Evolutionary conservation across 2,329 filamentous ascomycete species (phyloP), one percentile per base, ranked within the genome.

Genomic region (Xylaria sp.): DNA sequence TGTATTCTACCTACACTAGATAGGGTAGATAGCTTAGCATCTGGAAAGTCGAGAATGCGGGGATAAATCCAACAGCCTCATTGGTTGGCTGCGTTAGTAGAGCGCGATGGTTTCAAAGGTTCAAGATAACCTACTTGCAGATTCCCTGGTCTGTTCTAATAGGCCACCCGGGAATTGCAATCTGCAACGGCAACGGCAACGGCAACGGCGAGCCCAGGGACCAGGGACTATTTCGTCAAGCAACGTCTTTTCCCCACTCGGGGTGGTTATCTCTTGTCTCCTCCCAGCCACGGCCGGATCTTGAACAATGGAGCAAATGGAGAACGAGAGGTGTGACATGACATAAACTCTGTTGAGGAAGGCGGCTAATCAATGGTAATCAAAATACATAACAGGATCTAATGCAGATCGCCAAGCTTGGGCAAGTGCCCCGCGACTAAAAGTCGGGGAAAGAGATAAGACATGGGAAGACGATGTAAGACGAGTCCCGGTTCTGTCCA

Each of bases 381-480:
- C 8, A 28, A 28, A 55, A 9, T 32, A 34, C n/a, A 39, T 39
- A n/a, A n/a, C n/a, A n/a, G n/a, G 36, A 39, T n/a, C 20, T 18
- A 5, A n/a, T 23, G 8, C 45, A 53, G 18, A 53, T 58, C 28
- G 59, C 53, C 59, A 66, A 59, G 53, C n/a, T 13, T 13, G 41
- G 25, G 3, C 39, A 62, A 34, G 43, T 32, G 50, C 58, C 65
- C 55, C 65, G 56, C 41, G 34, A 39, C 43, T 25, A 46, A 46
- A 60, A 50, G 50, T 58, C 63, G 60, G 58, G 57, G 43, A 59
- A 59, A 68, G 28, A 65, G 66, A 65, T 68, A 65, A 68, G 62
- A 53, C 53, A 28, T 46, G 23, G 45, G 39, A 18, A 30, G 28
- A 15, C 25, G 36, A n/a, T n/a, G n/a, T n/a, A n/a, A n/a, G n/a